Evolutionary conservation across 768 basidiomycete genomes (phyloP).

Genomic region (Coprinopsis marcescibilis): DNA sequence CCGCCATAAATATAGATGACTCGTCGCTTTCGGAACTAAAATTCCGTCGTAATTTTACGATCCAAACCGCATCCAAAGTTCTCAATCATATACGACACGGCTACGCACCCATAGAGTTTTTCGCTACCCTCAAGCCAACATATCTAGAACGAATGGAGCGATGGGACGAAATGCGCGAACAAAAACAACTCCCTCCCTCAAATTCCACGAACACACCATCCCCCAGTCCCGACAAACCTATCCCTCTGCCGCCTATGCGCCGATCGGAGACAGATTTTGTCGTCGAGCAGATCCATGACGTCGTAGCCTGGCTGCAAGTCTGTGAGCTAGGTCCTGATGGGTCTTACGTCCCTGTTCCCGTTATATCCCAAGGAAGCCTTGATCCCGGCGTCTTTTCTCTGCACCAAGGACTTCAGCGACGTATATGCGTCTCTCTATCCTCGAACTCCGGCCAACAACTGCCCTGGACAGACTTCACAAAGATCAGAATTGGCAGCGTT

Average conservation of each 20-base stretch:
- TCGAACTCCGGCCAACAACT: constrained; percentile 89
- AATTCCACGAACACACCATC: constrained; percentile 28
- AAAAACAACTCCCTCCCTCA: constrained; percentile 41
- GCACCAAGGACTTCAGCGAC: constrained; percentile 90
- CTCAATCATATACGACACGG: constrained; percentile 65
- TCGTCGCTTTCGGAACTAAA: constrained; percentile 73
- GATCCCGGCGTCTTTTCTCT: constrained; percentile 85
- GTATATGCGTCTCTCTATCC: constrained; percentile 66
- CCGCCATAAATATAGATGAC: constrained; percentile 65
- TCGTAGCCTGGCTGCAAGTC: constrained; percentile 83
- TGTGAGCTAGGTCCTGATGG: constrained; percentile 85
- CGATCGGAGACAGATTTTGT: constrained; percentile 92
- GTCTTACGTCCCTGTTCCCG: constrained; percentile 76
- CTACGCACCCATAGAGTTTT: constrained; percentile 87
- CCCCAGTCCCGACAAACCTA: constrained; percentile 35
- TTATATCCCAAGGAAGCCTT: constrained; percentile 64
- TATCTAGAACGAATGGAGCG: constrained; percentile 87
- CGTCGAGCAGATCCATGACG: constrained; percentile 81
- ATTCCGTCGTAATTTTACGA: constrained; percentile 77
- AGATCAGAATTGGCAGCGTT: constrained; percentile 75
- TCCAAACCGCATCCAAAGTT: constrained; percentile 70
- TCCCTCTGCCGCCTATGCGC: constrained; percentile 64
- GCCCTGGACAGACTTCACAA: constrained; percentile 78
- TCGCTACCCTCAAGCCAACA: constrained; percentile 72
- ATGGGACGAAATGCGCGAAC: constrained; percentile 92